Conservation (phyloP, 2,329 filamentous ascomycete genomes). For the Colletotrichum cordylinicola region DNA sequence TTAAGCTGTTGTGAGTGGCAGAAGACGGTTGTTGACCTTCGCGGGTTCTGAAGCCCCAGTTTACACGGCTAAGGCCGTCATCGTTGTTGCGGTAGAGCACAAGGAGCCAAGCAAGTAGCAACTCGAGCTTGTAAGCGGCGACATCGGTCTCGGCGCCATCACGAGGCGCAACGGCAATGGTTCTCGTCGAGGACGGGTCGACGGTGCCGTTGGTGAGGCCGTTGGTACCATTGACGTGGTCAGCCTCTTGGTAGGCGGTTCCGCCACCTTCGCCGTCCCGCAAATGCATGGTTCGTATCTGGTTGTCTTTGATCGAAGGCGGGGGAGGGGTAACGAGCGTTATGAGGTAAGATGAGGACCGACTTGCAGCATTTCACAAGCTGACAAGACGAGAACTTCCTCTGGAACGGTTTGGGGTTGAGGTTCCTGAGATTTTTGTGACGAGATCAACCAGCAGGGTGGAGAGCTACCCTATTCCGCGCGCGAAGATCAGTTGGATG, state of each 20-base stretch:
- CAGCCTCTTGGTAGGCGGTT: constrained; percentile 12
- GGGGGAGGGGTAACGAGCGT: constrained; percentile 29
- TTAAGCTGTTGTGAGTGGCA: neutral
- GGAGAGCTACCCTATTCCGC: constrained; percentile 9
- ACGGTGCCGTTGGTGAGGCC: constrained; percentile 1
- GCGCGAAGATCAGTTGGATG: neutral
- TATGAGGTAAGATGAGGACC: constrained; percentile 2
- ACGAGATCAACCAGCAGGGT: constrained; percentile 11
- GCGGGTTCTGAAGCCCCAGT: constrained; percentile 18
- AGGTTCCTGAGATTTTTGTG: neutral
- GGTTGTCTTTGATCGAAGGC: neutral
- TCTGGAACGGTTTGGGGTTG: neutral
- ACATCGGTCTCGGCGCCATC: neutral
- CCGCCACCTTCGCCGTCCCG: constrained; percentile 23
- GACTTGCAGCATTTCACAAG: constrained; percentile 10
- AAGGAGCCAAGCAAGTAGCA: constrained; percentile 28
- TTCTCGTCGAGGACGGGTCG: constrained; percentile 20
- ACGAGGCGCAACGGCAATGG: constrained; percentile 1
- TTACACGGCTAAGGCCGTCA: constrained; percentile 18
- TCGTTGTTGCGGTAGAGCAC: constrained; percentile 27
- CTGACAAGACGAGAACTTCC: neutral
- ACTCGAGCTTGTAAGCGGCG: constrained; percentile 17
- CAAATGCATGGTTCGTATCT: constrained; percentile 21
- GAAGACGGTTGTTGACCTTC: constrained; percentile 5
- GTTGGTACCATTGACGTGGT: neutral